phyloP scores from a whole-genome alignment of 768 basidiomycete genomes.

The Mycena haematopus region DNA sequence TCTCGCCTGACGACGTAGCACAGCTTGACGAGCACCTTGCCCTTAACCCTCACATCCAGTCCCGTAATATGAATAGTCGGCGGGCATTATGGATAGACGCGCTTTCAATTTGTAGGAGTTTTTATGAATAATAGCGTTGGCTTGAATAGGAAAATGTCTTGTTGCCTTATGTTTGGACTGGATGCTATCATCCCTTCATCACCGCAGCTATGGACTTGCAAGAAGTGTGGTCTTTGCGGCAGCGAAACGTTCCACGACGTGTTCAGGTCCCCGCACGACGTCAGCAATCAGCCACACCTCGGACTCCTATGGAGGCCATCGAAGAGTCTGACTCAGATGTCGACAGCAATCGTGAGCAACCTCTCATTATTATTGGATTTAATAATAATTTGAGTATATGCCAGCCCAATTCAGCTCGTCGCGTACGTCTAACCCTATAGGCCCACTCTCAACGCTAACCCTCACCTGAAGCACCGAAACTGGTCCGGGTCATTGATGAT shows the following conservation, averaged over 20 bases:
- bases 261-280: neutral
- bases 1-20: neutral
- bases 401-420: no score
- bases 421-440: no score
- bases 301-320: neutral
- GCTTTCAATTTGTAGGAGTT: conserved; percentile 11
- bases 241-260: neutral
- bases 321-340: neutral
- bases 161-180: neutral
- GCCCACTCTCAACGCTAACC: no score
- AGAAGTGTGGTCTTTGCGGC: neutral
- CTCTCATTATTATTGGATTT: no score
- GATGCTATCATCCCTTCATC: neutral
- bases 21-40: neutral
- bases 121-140: neutral
- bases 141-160: neutral
- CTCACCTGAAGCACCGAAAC: no score
- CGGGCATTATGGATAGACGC: conserved; percentile 11
- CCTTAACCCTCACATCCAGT: neutral
- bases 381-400: no score
- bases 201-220: neutral
- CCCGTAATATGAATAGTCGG: conserved; percentile 19
- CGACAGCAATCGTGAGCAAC: no score
- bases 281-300: neutral
- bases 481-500: no score